phyloP scores from a whole-genome alignment of 768 basidiomycete species.

The Rhodotorula kratochvilovae region DNA sequence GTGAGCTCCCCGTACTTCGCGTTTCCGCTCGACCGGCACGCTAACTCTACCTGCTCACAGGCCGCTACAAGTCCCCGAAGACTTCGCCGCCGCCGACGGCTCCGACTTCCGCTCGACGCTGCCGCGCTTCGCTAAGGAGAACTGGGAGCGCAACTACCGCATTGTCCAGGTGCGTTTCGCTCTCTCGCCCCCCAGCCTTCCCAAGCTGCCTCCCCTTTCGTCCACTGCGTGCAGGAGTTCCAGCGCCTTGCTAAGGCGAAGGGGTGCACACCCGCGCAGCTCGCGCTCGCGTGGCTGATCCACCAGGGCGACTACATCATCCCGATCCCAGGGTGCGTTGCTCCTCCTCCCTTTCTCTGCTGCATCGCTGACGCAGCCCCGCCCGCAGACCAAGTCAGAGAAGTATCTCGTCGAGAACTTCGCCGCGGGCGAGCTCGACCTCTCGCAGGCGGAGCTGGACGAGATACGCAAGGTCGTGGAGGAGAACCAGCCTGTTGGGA shows the following conservation, averaged over 20 bases:
- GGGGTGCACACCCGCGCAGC: slow-evolving; percentile 48
- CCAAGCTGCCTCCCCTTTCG: slow-evolving; percentile 42
- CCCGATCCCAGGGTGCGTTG: slow-evolving; percentile 43
- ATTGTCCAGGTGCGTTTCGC: slow-evolving; percentile 18
- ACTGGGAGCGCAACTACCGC: slow-evolving; percentile 22
- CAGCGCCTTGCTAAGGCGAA: slow-evolving; percentile 47
- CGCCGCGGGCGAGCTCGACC: slow-evolving; percentile 50
- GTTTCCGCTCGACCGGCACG: background rate
- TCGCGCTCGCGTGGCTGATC: slow-evolving; percentile 50
- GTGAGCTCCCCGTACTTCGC: background rate
- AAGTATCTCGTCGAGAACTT: slow-evolving; percentile 55
- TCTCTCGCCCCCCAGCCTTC: slow-evolving; percentile 34
- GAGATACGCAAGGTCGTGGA: slow-evolving; percentile 51
- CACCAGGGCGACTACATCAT: slow-evolving; percentile 44
- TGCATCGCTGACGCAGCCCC: background rate
- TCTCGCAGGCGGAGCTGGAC: slow-evolving; percentile 51
- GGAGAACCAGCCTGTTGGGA: slow-evolving; percentile 49
- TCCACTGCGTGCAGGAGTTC: slow-evolving; percentile 44
- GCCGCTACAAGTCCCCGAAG: slow-evolving; percentile 48
- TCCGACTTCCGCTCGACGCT: slow-evolving; percentile 47
- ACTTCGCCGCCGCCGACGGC: background rate
- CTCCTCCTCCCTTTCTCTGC: slow-evolving; percentile 24
- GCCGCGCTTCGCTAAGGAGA: slow-evolving; percentile 55
- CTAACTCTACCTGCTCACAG: background rate
- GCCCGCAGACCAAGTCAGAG: slow-evolving; percentile 45